Evolutionary conservation across 2,329 filamentous ascomycete species (phyloP), one percentile per base, ranked within the genome.

Genomic region (Neofusicoccum ribis): DNA sequence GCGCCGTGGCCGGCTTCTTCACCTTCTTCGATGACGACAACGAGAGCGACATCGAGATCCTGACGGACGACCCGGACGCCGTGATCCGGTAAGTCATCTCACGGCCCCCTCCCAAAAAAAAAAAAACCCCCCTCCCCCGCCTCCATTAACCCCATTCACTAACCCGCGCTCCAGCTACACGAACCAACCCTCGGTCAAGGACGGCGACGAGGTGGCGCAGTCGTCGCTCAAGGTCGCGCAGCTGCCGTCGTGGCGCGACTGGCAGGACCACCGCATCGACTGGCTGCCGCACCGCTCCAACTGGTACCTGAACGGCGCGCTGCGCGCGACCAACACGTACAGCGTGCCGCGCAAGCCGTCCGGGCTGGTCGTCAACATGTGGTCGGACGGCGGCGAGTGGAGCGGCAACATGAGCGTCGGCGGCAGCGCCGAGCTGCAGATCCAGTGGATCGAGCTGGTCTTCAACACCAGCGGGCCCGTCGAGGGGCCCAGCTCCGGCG

Each of bases 401-500:
- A 83, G 82, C 50, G 86, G 86, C 11, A 83, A 85, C 61, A 88
- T 89, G 87, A 80, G 72, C 5, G 71, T 80, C 5, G 77, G 79
- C 3, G 78, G 76, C 11, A 78, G 79, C 50, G 86, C 86, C 0
- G 83, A 81, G 67, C 77, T 89, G 70, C 84, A 89, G 70, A 80
- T 89, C 17, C 83, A 87, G 76, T 89, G 86, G 86, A 82, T 88
- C 50, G 85, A 89, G 70, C 80, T 89, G 74, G 79, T 86, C 23
- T 88, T 84, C 64, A 80, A 80, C 60, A 78, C 76, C 3, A 74
- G 71, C 59, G 77, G 76, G 23, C 70, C 73, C 4, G 74, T 76
- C 2, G 66, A 67, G 7, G 76, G 76, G 12, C 65, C 67, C 5
- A 68, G 67, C 15, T 50, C 54, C 8, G 67, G 64, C 1, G 44